Evolutionary conservation across 1,139 yeast species (phyloP), one percentile per base, ranked within the genome.

Genomic region (Saccharomyces pastorianus): DNA sequence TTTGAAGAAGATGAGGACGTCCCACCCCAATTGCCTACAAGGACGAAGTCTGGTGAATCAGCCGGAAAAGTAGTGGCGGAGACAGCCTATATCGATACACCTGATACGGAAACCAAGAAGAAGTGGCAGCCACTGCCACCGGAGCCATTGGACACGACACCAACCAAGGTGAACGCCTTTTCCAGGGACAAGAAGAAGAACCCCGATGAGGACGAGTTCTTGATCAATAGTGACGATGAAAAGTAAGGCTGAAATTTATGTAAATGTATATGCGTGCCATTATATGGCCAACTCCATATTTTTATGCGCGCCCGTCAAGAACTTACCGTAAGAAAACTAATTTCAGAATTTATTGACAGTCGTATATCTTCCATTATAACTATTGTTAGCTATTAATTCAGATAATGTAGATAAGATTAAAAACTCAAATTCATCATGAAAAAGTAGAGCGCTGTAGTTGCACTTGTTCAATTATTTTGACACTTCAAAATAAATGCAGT

Each of bases 1-100:
- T 68, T 66, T 11, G 70, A 65, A 20, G 65, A 59, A 11, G 65
- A 64, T 50, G 67, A 59, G 47, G 72, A 69, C 29, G 71, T 74
- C n/a, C 81, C 81, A 42, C 74, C 76, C 25, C 77, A 78, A 55
- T 60, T 69, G 51, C 73, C 76, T 41, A 61, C 64, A 1, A 66
- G 73, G 55, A 66, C 78, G 73, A 57, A 65, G 49, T 54, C 70
- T 7, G 46, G 25, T 1, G 46, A 47, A 23, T 53, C 58, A 38
- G 58, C 56, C 47, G 57, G 55, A 6, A 57, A 59, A 38, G 61
- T 66, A 6, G 61, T 64, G 7, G 65, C 71, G 11, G 63, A 65
- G 53, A 64, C 69, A 0, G 58, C 71, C 13, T 64, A 60, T 50
- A 66, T 67, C 48, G 70, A 67, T 49, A 66, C 71, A 4, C 70